Evolutionary conservation across 1,284 basidiomycete genomes (phyloP), one percentile per base, ranked within the genome.

Genomic region (Marasmius sp.): DNA sequence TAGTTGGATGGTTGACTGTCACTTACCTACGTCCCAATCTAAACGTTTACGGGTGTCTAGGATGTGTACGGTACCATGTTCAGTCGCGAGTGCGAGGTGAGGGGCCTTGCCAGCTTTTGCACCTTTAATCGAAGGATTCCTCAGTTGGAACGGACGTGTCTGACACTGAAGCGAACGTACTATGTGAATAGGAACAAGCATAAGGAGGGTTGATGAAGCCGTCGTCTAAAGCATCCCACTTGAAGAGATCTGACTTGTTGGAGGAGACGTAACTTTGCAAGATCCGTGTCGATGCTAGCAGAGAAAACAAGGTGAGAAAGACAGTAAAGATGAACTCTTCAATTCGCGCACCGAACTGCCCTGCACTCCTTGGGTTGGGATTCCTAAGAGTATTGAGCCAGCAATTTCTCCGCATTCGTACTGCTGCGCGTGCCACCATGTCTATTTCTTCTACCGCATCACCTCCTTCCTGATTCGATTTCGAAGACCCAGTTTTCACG

Each of bases 251-350:
- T 5, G 83, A 79, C 71, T 84, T 88, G 64, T 86, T 76, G 0
- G 89, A 91, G 0, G 91, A 92, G 3, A 92, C 87, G 67, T 91
- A 91, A 0, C 89, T 85, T 63, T 81, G 79, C 34, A 93, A 74
- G 55, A 89, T 79, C 14, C 79, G 72, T 18, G 77, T 77, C 8
- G 87, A 86, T 2, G 86, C 80, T 12, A 78, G 27, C 27, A 27
- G 5, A 27, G 27, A 87, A 91, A 64, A 49, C 20, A 61, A 20
- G 22, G 52, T 57, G 22, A 33, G 34, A 64, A 14, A 59, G 33
- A 36, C 39, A 36, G 27, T 16, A 33, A 36, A 18, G 43, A 58
- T 37, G n/a, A 38, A n/a, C 47, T 61, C 39, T n/a, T 65, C n/a
- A 65, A 73, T 74, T 38, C 49, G 70, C 45, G 16, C 20, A 47